phyloP scores from a whole-genome alignment of 2,329 filamentous ascomycete genomes.

The Elsinoe fawcettii region DNA sequence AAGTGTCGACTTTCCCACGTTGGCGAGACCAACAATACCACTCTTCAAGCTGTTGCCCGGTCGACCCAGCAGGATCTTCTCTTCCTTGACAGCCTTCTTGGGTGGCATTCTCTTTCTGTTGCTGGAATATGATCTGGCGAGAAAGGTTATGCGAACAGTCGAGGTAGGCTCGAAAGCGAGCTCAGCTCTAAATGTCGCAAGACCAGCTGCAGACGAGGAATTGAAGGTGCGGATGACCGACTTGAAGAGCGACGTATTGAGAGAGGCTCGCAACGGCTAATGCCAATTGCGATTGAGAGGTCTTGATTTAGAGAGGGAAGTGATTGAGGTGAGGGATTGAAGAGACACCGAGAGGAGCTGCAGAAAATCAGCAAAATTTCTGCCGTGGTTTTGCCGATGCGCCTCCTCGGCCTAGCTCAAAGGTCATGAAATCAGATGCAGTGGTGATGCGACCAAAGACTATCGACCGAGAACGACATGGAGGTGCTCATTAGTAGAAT shows the following conservation, averaged over 20 bases:
- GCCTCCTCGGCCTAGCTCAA: background rate
- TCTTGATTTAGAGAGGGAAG: background rate
- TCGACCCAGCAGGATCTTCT: constrained; percentile 92
- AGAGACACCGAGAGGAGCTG: background rate
- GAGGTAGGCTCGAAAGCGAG: constrained; percentile 2
- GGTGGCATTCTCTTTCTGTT: constrained; percentile 78
- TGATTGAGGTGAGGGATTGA: background rate
- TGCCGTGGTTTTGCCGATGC: constrained; percentile 2
- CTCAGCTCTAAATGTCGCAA: background rate
- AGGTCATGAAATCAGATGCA: no score
- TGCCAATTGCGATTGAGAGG: background rate
- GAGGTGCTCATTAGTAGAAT: no score
- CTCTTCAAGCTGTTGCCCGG: constrained; percentile 98
- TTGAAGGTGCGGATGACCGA: background rate
- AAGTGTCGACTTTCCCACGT: constrained; percentile 97
- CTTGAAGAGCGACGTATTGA: constrained; percentile 8
- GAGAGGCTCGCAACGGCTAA: background rate
- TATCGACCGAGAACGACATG: no score
- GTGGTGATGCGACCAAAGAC: no score
- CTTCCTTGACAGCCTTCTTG: constrained; percentile 85
- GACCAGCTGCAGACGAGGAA: constrained; percentile 8
- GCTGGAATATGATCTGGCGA: constrained; percentile 46
- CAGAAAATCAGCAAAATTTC: constrained; percentile 13
- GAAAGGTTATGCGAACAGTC: background rate
- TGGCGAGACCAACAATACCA: constrained; percentile 95